Evolutionary conservation across 139 green algal genomes (phyloP).

Genomic region (Zygnema cylindricum): DNA sequence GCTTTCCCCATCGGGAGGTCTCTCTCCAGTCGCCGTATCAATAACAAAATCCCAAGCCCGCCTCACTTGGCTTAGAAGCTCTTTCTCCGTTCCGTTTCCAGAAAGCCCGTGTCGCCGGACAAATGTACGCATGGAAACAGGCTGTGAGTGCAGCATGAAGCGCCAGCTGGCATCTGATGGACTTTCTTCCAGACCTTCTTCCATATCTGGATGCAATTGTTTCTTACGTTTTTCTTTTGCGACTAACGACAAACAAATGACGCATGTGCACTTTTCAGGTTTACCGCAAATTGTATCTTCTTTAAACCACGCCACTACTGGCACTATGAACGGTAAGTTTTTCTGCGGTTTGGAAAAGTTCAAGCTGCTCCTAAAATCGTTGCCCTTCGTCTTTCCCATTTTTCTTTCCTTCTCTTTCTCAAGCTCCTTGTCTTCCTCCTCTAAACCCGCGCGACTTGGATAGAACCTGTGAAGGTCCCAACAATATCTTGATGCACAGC

Average conservation of each 20-base stretch:
- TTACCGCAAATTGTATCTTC: background rate
- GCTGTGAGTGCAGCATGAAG: background rate
- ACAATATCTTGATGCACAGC: background rate
- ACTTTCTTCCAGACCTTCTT: background rate
- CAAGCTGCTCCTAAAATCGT: background rate
- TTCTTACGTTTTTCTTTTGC: background rate
- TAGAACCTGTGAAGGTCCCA: background rate
- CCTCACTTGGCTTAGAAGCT: background rate
- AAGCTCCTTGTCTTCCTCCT: background rate
- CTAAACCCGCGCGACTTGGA: too few relatives aligned
- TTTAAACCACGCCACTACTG: background rate
- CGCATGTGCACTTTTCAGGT: background rate
- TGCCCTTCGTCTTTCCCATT: background rate
- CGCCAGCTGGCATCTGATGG: background rate
- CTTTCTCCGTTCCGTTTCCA: background rate
- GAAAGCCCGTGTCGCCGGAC: background rate
- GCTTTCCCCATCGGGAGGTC: background rate
- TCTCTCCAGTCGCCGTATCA: background rate
- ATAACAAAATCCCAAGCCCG: background rate
- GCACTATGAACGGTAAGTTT: background rate
- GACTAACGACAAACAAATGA: background rate
- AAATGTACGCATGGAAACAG: background rate
- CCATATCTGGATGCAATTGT: background rate
- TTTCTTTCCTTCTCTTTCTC: background rate
- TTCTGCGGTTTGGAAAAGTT: background rate